A percentile compares a stretch with the other conserved stretches of the same genome.
Conservation (phyloP, 768 basidiomycete species). For the Fomitopsis pulvina region DNA sequence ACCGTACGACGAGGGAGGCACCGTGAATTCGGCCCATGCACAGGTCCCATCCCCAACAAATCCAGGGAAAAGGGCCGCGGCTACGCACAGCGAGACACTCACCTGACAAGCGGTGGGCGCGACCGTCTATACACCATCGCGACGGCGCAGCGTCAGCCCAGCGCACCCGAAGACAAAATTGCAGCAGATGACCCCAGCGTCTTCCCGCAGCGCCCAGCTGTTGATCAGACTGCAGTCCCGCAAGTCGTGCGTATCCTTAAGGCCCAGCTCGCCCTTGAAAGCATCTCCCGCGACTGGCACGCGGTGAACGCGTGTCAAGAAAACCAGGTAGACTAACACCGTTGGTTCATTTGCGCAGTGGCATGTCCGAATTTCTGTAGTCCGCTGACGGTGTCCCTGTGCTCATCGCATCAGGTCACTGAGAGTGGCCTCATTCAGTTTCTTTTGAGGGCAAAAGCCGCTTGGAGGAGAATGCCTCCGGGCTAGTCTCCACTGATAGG, state of each 20-base stretch:
- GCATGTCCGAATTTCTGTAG: neutral
- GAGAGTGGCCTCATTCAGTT: too few relatives aligned
- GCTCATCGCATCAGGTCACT: neutral
- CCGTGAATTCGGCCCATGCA: neutral
- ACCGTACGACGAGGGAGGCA: neutral
- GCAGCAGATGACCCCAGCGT: neutral
- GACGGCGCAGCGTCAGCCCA: neutral
- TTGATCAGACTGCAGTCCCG: neutral
- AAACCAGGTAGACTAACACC: neutral
- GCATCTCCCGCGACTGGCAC: neutral
- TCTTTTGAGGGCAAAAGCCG: too few relatives aligned
- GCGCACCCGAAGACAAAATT: neutral
- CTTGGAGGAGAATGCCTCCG: too few relatives aligned
- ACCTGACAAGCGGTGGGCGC: neutral
- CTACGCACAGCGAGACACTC: neutral
- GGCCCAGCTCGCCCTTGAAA: neutral
- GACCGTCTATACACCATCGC: neutral
- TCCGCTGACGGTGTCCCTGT: neutral
- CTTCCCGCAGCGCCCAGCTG: neutral
- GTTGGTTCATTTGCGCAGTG: neutral
- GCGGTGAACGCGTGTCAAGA: neutral
- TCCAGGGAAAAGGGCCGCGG: neutral
- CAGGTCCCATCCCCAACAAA: neutral
- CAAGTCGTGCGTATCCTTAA: neutral
- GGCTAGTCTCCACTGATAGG: too few relatives aligned